Evolutionary conservation across 2,329 filamentous ascomycete species (phyloP).

Genomic region (Alternaria burnsii): DNA sequence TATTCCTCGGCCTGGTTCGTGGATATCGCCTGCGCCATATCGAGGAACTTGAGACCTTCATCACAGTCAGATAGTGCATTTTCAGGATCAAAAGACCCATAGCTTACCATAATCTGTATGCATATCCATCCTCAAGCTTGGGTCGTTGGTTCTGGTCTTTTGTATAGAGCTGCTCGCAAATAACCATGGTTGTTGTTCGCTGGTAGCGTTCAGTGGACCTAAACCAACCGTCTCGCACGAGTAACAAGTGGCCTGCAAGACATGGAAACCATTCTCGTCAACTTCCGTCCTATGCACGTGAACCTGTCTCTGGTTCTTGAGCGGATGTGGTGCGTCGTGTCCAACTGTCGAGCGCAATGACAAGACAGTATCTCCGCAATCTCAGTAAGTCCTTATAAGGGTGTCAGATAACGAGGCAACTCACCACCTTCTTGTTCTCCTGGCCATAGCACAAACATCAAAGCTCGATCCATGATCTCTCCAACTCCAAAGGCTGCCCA

Average conservation of each 20-base stretch:
- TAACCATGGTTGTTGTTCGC: not conserved
- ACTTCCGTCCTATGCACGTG: slow-evolving; percentile 1
- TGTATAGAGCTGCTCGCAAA: not conserved
- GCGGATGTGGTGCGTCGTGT: not conserved
- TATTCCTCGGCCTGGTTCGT: not conserved
- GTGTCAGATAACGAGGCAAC: not conserved
- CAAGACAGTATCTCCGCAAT: not conserved
- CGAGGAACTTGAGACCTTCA: not conserved
- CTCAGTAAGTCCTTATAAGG: not conserved
- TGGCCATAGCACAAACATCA: not conserved
- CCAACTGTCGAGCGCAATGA: not conserved
- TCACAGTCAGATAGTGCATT: not conserved
- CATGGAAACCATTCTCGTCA: slow-evolving; percentile 7
- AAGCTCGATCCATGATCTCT: not conserved
- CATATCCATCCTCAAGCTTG: not conserved
- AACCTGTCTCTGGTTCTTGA: not conserved
- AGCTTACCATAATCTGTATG: not conserved
- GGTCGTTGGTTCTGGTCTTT: not conserved
- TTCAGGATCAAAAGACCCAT: not conserved
- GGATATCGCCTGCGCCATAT: not conserved
- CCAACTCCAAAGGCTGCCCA: not conserved
- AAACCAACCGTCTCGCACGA: slow-evolving; percentile 10
- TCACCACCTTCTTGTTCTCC: not conserved
- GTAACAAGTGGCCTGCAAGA: slow-evolving; percentile 9
- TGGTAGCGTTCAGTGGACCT: slow-evolving; percentile 9